phyloP scores from a whole-genome alignment of 805 yeast genomes.

The Wickerhamomyces sydowiorum region DNA sequence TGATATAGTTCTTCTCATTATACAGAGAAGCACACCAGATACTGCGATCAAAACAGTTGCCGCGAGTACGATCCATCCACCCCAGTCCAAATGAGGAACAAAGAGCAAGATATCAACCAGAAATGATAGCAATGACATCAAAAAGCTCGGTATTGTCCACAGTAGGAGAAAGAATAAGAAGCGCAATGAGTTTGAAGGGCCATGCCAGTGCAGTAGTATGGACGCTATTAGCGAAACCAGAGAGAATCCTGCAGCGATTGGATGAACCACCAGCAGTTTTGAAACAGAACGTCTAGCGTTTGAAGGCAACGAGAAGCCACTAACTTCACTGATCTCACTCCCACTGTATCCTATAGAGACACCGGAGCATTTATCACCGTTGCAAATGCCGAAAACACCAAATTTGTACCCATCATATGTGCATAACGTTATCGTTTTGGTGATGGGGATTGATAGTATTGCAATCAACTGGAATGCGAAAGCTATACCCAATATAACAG shows the following conservation, averaged over 20 bases:
- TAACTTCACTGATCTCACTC: slow-evolving; percentile 25
- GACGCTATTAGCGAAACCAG: slow-evolving; percentile 37
- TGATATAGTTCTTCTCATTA: slow-evolving; percentile 62
- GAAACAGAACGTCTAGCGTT: slow-evolving; percentile 55
- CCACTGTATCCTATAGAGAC: slow-evolving; percentile 39
- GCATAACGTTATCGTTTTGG: slow-evolving; percentile 42
- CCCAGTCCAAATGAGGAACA: slow-evolving; percentile 67
- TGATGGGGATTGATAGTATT: slow-evolving; percentile 55
- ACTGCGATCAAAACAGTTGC: slow-evolving; percentile 62
- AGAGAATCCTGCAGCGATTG: slow-evolving; percentile 54
- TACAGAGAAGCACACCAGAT: slow-evolving; percentile 60
- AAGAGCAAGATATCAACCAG: slow-evolving; percentile 79
- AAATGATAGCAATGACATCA: slow-evolving; percentile 67
- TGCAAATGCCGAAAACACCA: slow-evolving; percentile 71
- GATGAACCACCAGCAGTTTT: slow-evolving; percentile 59
- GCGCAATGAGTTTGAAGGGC: slow-evolving; percentile 28
- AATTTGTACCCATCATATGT: slow-evolving; percentile 43
- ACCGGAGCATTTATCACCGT: slow-evolving; percentile 30
- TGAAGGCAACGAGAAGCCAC: slow-evolving; percentile 48
- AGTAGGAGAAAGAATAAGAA: slow-evolving; percentile 48
- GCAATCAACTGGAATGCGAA: slow-evolving; percentile 55
- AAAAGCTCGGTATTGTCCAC: slow-evolving; percentile 61
- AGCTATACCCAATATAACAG: slow-evolving; percentile 39
- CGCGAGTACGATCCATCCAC: slow-evolving; percentile 79
- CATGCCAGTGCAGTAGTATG: slow-evolving; percentile 32